Base-by-base conservation (phyloP, 2,329 filamentous ascomycete genomes). In the Davidsoniella neocaledoniae region DNA sequence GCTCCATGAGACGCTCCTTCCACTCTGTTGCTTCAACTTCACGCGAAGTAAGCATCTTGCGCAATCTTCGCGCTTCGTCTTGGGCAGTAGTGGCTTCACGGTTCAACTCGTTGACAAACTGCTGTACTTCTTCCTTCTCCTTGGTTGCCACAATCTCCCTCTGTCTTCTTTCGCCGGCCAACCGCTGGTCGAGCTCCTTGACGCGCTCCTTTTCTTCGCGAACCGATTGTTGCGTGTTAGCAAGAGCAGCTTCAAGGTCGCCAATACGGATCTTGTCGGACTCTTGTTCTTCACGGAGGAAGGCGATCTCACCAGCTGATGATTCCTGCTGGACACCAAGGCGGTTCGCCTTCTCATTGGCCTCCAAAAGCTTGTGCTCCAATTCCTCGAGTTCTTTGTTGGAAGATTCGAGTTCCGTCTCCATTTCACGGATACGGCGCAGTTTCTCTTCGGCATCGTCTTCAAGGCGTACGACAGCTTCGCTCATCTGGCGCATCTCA, bases 221-320 rank as follows among this genome's bases (percentile, higher is more conserved):
- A n/a, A 94, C 68, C 45, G 70, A 77, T 59, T 86, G 78, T 61
- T 93, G 83, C n/a, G 79, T 75, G 51, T 78, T 82, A 58, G 85
- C 83, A 37, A 95, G 68, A 12, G 81, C 79, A 7, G 86, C 84
- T 60, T 96, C 88, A 6, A 96, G 71, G 59, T 96, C 87, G 37
- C 90, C 86, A 58, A 98, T 96, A 65, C 87, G 88, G 62, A 98
- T 94, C 72, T 98, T 98, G 69, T 98, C 91, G 16, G 77, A 78
- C 64, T 98, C 91, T 64, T 98, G 91, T 67, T 98, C 91, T 61
- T 98, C 91, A 1, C 91, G 81, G 46, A 98, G 65, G 72, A 98
- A 98, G 1, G 85, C 81, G 64, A 96, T 93, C 63, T 98, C 91
- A 53, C 82, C 82, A 58, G 95, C 90, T 51, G 83, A 82, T 4